These are phyloP conservation scores for Pharus latifolius DNA, from an alignment of 176 grass and related monocot species.

Conservation along the genomic window DNA sequence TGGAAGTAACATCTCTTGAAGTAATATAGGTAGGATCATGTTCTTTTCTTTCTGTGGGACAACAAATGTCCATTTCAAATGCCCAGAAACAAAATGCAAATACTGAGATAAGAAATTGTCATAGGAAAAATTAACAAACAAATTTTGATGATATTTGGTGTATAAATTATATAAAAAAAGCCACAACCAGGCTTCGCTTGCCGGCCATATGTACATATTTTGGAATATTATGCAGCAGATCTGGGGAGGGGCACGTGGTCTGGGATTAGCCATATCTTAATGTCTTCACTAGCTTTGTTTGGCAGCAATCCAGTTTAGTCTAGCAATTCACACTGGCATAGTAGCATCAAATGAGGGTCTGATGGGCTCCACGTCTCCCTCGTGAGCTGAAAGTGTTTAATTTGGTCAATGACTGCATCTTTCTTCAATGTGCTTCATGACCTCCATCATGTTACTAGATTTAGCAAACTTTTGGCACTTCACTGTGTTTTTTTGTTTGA, in stretches of 20 bases:
- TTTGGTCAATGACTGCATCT: too few species aligned
- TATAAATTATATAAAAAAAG: neutral
- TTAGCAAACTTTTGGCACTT: too few species aligned
- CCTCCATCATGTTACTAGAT: too few species aligned
- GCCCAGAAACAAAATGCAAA: neutral
- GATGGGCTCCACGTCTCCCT: too few species aligned
- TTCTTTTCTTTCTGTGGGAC: neutral
- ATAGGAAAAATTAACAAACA: neutral
- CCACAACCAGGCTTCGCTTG: neutral
- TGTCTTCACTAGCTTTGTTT: neutral
- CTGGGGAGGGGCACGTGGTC: neutral
- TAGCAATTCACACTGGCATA: too few species aligned
- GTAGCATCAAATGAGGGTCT: too few species aligned
- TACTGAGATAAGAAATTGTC: neutral
- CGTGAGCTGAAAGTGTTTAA: too few species aligned
- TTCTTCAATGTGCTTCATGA: too few species aligned
- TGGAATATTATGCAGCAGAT: neutral
- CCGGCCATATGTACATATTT: neutral
- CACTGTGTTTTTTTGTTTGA: too few species aligned
- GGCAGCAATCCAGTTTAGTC: too few species aligned
- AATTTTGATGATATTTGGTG: neutral
- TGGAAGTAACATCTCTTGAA: neutral
- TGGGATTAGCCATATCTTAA: neutral
- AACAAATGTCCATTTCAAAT: conserved; percentile 1
- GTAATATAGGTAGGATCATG: neutral